phyloP scores from a whole-genome alignment of 805 yeast genomes.

The Metschnikowia koreensis region DNA sequence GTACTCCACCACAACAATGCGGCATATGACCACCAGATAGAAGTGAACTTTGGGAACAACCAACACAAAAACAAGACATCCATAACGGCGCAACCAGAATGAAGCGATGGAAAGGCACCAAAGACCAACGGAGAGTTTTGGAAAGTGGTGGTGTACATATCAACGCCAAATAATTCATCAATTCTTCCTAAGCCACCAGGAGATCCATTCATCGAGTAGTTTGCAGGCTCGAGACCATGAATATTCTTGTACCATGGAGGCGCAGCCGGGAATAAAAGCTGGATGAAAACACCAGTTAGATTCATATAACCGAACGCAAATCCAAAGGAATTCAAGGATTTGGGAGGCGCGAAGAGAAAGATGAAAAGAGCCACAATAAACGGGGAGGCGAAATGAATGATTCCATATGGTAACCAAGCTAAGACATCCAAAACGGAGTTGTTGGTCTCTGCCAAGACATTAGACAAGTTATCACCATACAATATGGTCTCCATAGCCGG shows the following conservation, averaged over 20 bases:
- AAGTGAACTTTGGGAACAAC: slow-evolving; percentile 69
- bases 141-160: slow-evolving; percentile 80
- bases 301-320: slow-evolving; percentile 96
- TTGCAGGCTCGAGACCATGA: slow-evolving; percentile 86
- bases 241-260: slow-evolving; percentile 95
- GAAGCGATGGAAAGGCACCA: slow-evolving; percentile 86
- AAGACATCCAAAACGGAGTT: slow-evolving; percentile 67
- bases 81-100: slow-evolving; percentile 92
- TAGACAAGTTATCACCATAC: slow-evolving; percentile 87
- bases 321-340: slow-evolving; percentile 75
- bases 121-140: slow-evolving; percentile 87
- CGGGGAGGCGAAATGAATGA: slow-evolving; percentile 87
- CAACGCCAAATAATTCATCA: slow-evolving; percentile 73
- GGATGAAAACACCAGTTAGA: slow-evolving; percentile 77
- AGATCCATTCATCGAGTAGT: slow-evolving; percentile 86
- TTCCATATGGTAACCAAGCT: slow-evolving; percentile 95
- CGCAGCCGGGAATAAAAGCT: slow-evolving; percentile 86
- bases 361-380: slow-evolving; percentile 76
- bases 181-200: slow-evolving; percentile 95
- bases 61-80: slow-evolving; percentile 84
- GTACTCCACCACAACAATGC: slow-evolving; percentile 98
- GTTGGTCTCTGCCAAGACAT: slow-evolving; percentile 73
- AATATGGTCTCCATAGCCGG: slow-evolving; percentile 91
- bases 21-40: slow-evolving; percentile 74
- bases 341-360: slow-evolving; percentile 91